phyloP scores from a whole-genome alignment of 352 stramenopile genomes.

The Globisporangium polare region DNA sequence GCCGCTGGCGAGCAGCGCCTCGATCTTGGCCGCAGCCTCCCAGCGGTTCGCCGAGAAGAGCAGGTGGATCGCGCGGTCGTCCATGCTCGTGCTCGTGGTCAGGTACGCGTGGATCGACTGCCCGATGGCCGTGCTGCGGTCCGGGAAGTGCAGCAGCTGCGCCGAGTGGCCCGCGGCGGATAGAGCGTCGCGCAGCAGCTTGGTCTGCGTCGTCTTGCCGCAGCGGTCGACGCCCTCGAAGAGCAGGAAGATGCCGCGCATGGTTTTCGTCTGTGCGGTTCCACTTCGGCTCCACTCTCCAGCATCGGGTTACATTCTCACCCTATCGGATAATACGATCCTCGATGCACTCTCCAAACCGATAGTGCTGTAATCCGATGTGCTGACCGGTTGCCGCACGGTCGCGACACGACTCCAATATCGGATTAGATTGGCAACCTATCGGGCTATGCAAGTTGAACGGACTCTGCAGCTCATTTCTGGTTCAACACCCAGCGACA shows the following conservation, averaged over 20 bases:
- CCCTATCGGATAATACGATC: no score
- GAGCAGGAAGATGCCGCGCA: slow-evolving; percentile 96
- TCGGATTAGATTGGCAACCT: no score
- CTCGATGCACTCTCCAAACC: no score
- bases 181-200: slow-evolving; percentile 77
- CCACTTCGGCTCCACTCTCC: no score
- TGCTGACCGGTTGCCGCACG: no score
- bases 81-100: slow-evolving; percentile 82
- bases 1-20: slow-evolving; percentile 65
- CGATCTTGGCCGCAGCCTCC: slow-evolving; percentile 89
- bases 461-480: slow-evolving; percentile 8
- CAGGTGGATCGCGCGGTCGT: slow-evolving; percentile 98
- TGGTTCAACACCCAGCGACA: background rate
- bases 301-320: no score
- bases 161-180: slow-evolving; percentile 18
- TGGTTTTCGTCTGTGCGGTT: no score
- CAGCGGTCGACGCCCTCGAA: slow-evolving; percentile 99
- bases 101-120: slow-evolving; percentile 98
- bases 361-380: no score
- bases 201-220: slow-evolving; percentile 99
- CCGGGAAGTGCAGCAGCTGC: slow-evolving; percentile 73
- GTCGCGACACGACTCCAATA: no score
- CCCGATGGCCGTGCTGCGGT: slow-evolving; percentile 91
- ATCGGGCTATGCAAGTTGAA: no score
- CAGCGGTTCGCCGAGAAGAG: slow-evolving; percentile 99